A percentile compares a stretch with the other conserved stretches of the same genome.
Conservation (phyloP, 2,329 filamentous ascomycete genomes). For the Zymoseptoria brevis region DNA sequence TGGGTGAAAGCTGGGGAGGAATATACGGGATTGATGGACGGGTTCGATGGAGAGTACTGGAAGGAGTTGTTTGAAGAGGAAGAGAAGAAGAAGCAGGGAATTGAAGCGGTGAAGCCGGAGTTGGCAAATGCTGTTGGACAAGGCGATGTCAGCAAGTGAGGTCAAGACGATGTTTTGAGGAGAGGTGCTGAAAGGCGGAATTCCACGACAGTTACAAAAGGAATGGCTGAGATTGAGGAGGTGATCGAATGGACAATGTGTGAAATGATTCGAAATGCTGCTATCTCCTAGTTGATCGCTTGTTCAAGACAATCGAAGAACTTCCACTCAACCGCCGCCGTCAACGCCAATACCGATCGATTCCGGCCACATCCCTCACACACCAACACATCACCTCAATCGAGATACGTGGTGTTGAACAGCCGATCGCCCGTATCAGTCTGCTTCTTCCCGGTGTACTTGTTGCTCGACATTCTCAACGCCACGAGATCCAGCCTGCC, state of each 20-base stretch:
- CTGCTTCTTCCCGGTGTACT: slow-evolving; percentile 44
- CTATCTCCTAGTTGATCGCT: not conserved
- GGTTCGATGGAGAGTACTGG: slow-evolving; percentile 36
- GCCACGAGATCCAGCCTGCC: slow-evolving; percentile 36
- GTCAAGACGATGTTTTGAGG: not conserved
- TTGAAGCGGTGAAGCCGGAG: not conserved
- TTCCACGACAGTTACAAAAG: too few relatives aligned
- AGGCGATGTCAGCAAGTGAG: not conserved
- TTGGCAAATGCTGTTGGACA: not conserved
- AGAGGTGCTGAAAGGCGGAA: not conserved
- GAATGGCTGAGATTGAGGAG: too few relatives aligned
- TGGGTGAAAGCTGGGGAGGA: slow-evolving; percentile 37
- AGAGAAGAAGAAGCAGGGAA: slow-evolving; percentile 11
- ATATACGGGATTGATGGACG: slow-evolving; percentile 35
- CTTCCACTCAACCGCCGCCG: not conserved
- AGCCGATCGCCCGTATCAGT: slow-evolving; percentile 55
- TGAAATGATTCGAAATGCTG: not conserved
- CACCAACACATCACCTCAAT: slow-evolving; percentile 16
- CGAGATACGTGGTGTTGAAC: slow-evolving; percentile 49
- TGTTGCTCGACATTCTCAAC: slow-evolving; percentile 50
- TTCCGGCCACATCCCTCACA: not conserved
- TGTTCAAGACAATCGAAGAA: not conserved
- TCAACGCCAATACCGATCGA: not conserved
- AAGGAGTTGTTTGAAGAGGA: slow-evolving; percentile 30
- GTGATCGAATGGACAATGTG: too few relatives aligned